phyloP scores from a whole-genome alignment of 768 basidiomycete species.

The Hericium rajendrae region DNA sequence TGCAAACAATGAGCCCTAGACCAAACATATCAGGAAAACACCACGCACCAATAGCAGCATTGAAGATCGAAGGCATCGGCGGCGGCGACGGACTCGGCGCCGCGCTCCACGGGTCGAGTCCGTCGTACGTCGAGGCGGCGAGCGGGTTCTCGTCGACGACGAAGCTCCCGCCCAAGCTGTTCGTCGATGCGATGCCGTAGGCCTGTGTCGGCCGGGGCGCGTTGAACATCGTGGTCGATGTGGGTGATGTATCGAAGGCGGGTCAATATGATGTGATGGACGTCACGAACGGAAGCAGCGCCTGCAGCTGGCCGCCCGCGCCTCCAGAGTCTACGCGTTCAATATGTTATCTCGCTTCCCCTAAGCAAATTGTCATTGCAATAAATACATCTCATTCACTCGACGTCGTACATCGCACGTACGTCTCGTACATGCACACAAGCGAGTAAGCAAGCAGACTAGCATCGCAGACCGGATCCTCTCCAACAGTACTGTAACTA shows the following conservation, averaged over 20 bases:
- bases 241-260: background rate
- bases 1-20: constrained; percentile 20
- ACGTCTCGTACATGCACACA: too few relatives aligned
- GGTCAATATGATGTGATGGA: background rate
- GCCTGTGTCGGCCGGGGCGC: constrained; percentile 66
- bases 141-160: constrained; percentile 75
- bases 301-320: background rate
- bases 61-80: constrained; percentile 39
- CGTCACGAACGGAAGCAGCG: background rate
- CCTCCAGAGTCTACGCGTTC: background rate
- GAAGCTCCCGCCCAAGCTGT: constrained; percentile 60
- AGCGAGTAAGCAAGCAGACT: too few relatives aligned
- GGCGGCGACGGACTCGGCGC: constrained; percentile 60
- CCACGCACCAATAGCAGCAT: constrained; percentile 9
- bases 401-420: too few relatives aligned
- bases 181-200: constrained; percentile 46
- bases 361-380: too few relatives aligned
- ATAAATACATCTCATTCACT: too few relatives aligned
- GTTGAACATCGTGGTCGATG: constrained; percentile 60
- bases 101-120: constrained; percentile 67
- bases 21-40: background rate
- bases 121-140: constrained; percentile 58
- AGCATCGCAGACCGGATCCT: too few relatives aligned
- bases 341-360: too few relatives aligned
- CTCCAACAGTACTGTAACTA: too few relatives aligned